Conservation (phyloP, 495 filamentous ascomycete genomes). For the Geopyxis carbonaria region DNA sequence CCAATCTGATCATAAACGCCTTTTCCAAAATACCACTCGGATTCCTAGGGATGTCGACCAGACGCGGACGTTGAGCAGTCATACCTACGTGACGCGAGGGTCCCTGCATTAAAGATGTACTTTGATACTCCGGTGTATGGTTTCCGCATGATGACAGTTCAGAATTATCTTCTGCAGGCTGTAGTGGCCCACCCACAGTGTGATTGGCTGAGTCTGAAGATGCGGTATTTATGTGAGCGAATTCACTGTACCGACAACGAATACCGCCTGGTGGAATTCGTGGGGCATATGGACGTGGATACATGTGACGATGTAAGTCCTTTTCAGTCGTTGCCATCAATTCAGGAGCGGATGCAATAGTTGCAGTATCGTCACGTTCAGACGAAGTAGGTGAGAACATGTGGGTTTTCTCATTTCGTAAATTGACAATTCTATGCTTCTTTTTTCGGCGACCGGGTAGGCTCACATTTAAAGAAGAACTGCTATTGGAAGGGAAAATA, state of each 20-base stretch:
- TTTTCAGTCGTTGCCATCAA: not conserved
- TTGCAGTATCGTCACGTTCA: conserved; percentile 1
- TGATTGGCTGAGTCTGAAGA: conserved; percentile 15
- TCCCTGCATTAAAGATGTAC: conserved; percentile 26
- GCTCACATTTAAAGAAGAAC: conserved; percentile 25
- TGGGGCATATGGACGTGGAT: no score
- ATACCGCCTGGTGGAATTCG: no score
- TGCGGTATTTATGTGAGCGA: not conserved
- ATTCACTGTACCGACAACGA: not conserved
- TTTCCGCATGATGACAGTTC: no score
- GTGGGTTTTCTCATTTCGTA: conserved; percentile 37
- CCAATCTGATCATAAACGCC: conserved; percentile 8
- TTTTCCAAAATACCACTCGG: conserved; percentile 5
- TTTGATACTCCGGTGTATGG: conserved; percentile 18
- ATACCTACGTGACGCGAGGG: conserved; percentile 11
- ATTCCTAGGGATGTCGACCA: not conserved
- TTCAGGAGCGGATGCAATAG: not conserved
- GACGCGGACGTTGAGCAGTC: not conserved
- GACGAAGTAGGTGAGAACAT: not conserved
- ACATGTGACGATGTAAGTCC: no score
- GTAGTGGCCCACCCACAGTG: conserved; percentile 9
- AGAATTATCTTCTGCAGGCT: no score
- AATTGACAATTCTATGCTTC: conserved; percentile 80
- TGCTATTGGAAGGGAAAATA: conserved; percentile 30
- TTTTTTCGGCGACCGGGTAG: conserved; percentile 45